These are phyloP conservation scores for Alternaria angustiovoidea DNA, from an alignment of 2,329 filamentous ascomycete genomes.

Conservation along the genomic window DNA sequence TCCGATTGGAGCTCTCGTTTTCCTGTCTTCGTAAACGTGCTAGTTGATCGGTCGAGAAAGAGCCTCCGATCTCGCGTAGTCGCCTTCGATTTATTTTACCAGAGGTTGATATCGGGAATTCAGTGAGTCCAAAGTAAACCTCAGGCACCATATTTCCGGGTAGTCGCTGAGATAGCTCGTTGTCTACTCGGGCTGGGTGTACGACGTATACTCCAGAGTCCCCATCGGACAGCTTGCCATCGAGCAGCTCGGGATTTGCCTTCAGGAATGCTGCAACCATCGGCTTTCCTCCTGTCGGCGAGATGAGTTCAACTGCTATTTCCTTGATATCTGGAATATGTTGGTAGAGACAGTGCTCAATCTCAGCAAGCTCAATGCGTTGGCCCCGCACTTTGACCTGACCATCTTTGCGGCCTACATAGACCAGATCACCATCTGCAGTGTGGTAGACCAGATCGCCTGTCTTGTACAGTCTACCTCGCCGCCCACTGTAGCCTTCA, in stretches of 20 bases:
- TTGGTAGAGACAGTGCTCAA: not conserved
- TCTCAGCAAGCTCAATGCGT: slow-evolving; percentile 26
- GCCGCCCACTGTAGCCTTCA: not conserved
- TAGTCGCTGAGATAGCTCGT: slow-evolving; percentile 7
- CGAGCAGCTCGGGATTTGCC: too few species aligned
- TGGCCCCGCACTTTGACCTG: slow-evolving; percentile 27
- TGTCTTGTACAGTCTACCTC: not conserved
- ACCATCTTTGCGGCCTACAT: slow-evolving; percentile 23
- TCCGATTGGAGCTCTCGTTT: not conserved
- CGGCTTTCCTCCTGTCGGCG: too few species aligned
- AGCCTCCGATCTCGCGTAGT: slow-evolving; percentile 25
- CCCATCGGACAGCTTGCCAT: too few species aligned
- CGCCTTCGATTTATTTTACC: slow-evolving; percentile 50
- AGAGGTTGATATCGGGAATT: slow-evolving; percentile 55
- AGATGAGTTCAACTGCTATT: too few species aligned
- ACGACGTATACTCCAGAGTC: too few species aligned
- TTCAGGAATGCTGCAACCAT: too few species aligned
- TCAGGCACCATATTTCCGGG: slow-evolving; percentile 53
- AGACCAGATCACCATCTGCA: slow-evolving; percentile 14
- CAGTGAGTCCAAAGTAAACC: slow-evolving; percentile 54
- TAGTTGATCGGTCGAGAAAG: not conserved
- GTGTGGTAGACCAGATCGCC: slow-evolving; percentile 13
- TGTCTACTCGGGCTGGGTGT: too few species aligned
- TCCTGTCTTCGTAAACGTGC: too few species aligned
- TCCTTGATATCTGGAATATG: too few species aligned